Evolutionary conservation across 352 stramenopile genomes (phyloP).

Genomic region (Aphanomyces euteiches): DNA sequence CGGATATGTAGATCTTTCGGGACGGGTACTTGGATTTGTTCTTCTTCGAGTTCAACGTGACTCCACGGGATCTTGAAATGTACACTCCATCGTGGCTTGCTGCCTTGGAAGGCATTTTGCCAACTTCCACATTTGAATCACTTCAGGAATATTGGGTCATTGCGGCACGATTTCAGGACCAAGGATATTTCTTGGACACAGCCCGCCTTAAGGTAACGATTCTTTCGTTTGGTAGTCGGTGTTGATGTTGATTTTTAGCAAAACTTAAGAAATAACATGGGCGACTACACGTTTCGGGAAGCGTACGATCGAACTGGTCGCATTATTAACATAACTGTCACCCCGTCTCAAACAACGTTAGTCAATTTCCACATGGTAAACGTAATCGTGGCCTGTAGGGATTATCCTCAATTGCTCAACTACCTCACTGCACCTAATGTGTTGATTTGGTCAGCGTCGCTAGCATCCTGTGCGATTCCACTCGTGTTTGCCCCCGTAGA

Average conservation of each 20-base stretch:
- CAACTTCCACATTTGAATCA: constrained; percentile 39
- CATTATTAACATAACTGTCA: constrained; percentile 99
- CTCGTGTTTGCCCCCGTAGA: constrained; percentile 93
- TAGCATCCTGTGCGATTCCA: constrained; percentile 94
- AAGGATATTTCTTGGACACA: constrained; percentile 67
- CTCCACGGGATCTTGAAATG: constrained; percentile 48
- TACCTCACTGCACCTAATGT: constrained; percentile 98
- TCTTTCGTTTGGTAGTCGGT: not conserved
- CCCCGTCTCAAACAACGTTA: constrained; percentile 72
- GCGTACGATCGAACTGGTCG: constrained; percentile 97
- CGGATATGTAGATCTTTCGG: constrained; percentile 40
- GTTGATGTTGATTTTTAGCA: constrained; percentile 1
- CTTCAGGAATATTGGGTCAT: constrained; percentile 56
- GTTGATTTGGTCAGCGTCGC: constrained; percentile 96
- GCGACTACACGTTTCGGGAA: constrained; percentile 97
- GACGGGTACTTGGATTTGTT: constrained; percentile 46
- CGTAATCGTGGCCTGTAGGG: constrained; percentile 39
- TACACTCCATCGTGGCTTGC: constrained; percentile 59
- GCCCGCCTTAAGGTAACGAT: constrained; percentile 53
- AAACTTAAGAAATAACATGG: constrained; percentile 84
- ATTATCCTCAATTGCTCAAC: constrained; percentile 97
- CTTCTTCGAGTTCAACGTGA: constrained; percentile 69
- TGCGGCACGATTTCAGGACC: constrained; percentile 60
- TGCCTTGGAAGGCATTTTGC: constrained; percentile 45
- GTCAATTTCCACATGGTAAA: not conserved